These are phyloP conservation scores for Vicia sativa DNA, from an alignment of 306 rosid genomes.

Conservation along the genomic window DNA sequence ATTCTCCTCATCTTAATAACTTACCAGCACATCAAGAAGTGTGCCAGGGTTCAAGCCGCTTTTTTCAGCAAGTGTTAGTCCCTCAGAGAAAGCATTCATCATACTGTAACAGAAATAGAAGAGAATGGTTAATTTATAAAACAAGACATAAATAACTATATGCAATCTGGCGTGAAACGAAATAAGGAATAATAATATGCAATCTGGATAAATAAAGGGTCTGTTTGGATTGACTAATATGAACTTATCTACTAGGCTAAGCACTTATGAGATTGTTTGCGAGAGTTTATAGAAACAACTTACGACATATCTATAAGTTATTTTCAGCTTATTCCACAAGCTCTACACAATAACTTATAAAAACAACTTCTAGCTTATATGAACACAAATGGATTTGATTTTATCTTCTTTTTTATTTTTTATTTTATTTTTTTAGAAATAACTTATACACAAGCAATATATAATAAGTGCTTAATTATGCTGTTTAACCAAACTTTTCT, in stretches of 20 bases:
- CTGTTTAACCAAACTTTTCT: no score
- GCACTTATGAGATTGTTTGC: background rate
- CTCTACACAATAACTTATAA: background rate
- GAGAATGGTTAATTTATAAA: constrained; percentile 20
- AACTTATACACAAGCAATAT: background rate
- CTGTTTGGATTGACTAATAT: background rate
- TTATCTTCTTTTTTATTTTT: background rate
- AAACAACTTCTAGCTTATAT: background rate
- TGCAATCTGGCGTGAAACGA: constrained; percentile 17
- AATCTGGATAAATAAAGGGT: background rate
- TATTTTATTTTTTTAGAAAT: background rate
- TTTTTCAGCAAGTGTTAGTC: constrained; percentile 66
- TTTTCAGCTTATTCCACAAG: background rate
- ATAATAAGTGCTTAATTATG: background rate
- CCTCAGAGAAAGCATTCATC: constrained; percentile 93
- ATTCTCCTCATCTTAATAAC: constrained; percentile 25
- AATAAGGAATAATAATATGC: constrained; percentile 14
- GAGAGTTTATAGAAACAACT: background rate
- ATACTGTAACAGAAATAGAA: constrained; percentile 49
- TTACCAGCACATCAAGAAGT: constrained; percentile 81
- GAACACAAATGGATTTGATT: background rate
- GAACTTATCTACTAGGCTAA: background rate
- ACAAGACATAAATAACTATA: constrained; percentile 21
- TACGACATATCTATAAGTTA: background rate
- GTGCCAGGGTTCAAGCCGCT: constrained; percentile 71